These are phyloP conservation scores for Candida krabiensis DNA, from an alignment of 805 yeast genomes.

Conservation along the genomic window DNA sequence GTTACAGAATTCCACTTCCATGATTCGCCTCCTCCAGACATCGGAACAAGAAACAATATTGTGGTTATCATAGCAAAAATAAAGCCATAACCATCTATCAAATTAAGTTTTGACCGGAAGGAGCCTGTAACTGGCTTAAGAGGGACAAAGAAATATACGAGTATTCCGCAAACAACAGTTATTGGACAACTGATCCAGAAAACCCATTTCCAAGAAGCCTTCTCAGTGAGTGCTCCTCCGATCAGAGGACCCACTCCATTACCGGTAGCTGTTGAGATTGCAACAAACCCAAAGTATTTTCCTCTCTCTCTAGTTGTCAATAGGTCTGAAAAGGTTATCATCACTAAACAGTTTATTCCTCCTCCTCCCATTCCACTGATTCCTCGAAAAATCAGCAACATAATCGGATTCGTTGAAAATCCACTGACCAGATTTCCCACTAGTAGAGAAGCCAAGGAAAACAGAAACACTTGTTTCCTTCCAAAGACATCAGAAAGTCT, in stretches of 20 bases:
- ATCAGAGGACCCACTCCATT: constrained; percentile 56
- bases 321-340: constrained; percentile 55
- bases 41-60: constrained; percentile 51
- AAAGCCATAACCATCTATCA: constrained; percentile 43
- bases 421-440: constrained; percentile 52
- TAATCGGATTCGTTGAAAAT: constrained; percentile 44
- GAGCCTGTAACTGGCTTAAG: constrained; percentile 33
- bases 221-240: constrained; percentile 49
- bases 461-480: constrained; percentile 44
- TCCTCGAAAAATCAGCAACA: constrained; percentile 51
- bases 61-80: constrained; percentile 38
- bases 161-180: constrained; percentile 11
- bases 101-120: constrained; percentile 37
- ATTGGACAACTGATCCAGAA: constrained; percentile 50
- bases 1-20: constrained; percentile 47
- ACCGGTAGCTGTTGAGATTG: constrained; percentile 49
- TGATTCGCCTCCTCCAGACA: constrained; percentile 58
- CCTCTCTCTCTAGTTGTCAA: constrained; percentile 53
- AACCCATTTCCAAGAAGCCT: constrained; percentile 51
- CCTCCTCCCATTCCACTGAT: constrained; percentile 57
- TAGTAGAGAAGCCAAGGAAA: constrained; percentile 38
- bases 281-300: constrained; percentile 54
- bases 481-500: constrained; percentile 56
- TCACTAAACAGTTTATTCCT: constrained; percentile 47
- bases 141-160: constrained; percentile 29